Evolutionary conservation across 192 early-diverging fungal genomes (phyloP), one percentile per base, ranked within the genome.

Genomic region (Backusella psychrophila): DNA sequence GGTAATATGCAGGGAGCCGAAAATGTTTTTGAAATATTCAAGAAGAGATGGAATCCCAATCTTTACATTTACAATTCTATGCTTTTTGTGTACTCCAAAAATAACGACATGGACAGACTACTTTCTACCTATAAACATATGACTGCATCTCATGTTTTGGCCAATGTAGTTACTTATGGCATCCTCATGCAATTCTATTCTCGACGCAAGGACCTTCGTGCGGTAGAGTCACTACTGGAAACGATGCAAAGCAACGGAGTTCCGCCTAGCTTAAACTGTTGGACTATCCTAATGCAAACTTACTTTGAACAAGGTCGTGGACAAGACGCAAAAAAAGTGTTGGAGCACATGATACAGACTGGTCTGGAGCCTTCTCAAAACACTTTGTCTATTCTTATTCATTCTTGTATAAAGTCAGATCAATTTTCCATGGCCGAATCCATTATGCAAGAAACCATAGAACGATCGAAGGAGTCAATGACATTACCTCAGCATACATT

Each of bases 11-110:
- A 90, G 39, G 82, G 85, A 12, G 96, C 96, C 4, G 90, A 98
- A 80, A 87, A 92, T 17, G 83, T 97, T 35, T 94, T 95, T 75
- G 83, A 90, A 39, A 91, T 96, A 79, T 81, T 90, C 53, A 80
- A 83, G 59, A 83, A 85, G 17, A 80, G 87, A 41, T 86, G 94
- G 14, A 71, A 83, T 41, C 90, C 93, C 0, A 92, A 92, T 19
- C 86, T 88, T n/a, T 83, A 92, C 3, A 94, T 93, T 1, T 97
- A 92, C 80, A 97, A 94, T 67, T 85, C 93, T 33, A 83, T 99
- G 67, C 86, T 99, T 59, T 86, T 90, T 70, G 94, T 93, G 0
- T 94, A 91, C 75, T 90, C 88, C 0, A 81, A 85, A 33, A 82
- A 77, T 0, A 81, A 82, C 6, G 86, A 87, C 23, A 36, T 87